phyloP scores from a whole-genome alignment of 169 alveolate genomes.

The Plasmodium vivax region DNA sequence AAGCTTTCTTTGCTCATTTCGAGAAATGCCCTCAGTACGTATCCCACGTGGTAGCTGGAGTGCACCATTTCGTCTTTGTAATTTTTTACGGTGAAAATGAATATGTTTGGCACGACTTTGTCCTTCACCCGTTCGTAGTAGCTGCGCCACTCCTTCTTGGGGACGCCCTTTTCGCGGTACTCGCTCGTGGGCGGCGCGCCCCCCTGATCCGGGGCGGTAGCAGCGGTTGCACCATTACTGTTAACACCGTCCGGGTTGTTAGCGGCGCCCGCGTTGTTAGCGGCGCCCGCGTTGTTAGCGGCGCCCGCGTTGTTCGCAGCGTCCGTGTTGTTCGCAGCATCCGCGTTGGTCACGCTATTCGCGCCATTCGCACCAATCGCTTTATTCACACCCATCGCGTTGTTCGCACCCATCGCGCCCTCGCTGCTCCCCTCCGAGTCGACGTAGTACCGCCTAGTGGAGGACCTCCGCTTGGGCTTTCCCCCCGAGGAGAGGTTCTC shows the following conservation, averaged over 20 bases:
- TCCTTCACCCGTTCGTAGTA: conserved; percentile 43
- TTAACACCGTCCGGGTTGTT: not conserved
- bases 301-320: not conserved
- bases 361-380: not conserved
- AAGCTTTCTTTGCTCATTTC: conserved; percentile 64
- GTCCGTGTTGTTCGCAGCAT: not conserved
- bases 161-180: not conserved
- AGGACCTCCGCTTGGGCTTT: not conserved
- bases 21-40: conserved; percentile 30
- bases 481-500: not conserved
- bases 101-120: conserved; percentile 70
- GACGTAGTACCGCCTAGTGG: not conserved
- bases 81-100: conserved; percentile 12
- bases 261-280: not conserved
- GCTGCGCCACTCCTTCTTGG: not conserved
- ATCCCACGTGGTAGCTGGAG: conserved; percentile 43
- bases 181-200: not conserved
- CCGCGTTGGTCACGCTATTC: not conserved
- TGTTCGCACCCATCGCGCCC: not conserved
- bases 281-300: not conserved
- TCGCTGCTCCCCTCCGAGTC: not conserved
- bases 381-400: not conserved
- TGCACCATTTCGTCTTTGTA: conserved; percentile 15
- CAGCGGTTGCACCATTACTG: not conserved
- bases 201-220: not conserved